These are phyloP conservation scores for Chlorella sp. DNA, from an alignment of 139 green algal species.

Conservation along the genomic window DNA sequence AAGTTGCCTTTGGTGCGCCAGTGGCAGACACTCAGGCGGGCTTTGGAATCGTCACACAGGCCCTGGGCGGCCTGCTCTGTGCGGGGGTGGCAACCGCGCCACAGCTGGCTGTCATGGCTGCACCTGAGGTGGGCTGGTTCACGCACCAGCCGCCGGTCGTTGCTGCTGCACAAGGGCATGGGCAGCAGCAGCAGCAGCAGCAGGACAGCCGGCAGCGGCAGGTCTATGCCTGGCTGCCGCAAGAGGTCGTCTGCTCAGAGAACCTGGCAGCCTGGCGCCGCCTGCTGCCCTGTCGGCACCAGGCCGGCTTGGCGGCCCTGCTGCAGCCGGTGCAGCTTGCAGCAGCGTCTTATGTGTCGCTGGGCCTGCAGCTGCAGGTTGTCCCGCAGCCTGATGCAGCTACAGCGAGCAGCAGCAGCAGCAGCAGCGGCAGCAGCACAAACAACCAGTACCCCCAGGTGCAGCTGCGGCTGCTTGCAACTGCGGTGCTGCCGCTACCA, in stretches of 20 bases:
- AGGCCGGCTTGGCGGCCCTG: conserved; percentile 66
- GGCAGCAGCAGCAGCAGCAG: neutral
- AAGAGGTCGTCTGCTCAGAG: conserved; percentile 89
- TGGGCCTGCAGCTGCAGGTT: conserved; percentile 50
- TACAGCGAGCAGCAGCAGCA: neutral
- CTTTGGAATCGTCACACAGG: conserved; percentile 63
- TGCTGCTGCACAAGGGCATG: neutral
- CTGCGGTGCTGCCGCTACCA: neutral
- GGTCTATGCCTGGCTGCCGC: conserved; percentile 73
- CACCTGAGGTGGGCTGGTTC: conserved; percentile 15
- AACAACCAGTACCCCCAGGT: neutral
- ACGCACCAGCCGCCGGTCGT: neutral
- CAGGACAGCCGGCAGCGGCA: neutral
- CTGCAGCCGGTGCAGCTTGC: conserved; percentile 68
- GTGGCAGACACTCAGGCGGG: conserved; percentile 1
- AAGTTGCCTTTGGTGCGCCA: neutral
- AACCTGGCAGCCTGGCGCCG: conserved; percentile 94
- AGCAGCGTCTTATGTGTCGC: conserved; percentile 62
- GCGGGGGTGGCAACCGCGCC: conserved; percentile 35
- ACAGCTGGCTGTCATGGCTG: conserved; percentile 22
- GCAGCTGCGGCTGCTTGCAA: neutral
- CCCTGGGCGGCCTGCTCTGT: conserved; percentile 74
- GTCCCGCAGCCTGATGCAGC: neutral
- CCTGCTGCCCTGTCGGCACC: conserved; percentile 86
- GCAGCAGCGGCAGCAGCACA: neutral